phyloP scores from a whole-genome alignment of 2,329 filamentous ascomycete genomes.

The Talaromyces sp. region DNA sequence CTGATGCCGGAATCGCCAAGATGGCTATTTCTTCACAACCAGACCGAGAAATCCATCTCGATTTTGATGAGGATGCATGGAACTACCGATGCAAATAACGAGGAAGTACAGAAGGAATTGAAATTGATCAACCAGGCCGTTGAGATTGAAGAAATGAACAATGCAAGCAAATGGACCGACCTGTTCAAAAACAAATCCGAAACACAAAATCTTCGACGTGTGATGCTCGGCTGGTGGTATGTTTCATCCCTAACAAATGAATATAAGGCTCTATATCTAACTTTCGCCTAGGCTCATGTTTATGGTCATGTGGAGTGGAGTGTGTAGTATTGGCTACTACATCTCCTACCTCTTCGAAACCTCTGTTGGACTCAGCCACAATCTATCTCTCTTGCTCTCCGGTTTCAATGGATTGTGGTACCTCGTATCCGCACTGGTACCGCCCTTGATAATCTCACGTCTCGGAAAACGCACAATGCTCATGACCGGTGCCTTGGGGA shows the following conservation, averaged over 20 bases:
- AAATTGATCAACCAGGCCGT: constrained; percentile 10
- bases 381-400: constrained; percentile 12
- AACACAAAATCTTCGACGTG: constrained; percentile 11
- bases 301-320: constrained; percentile 12
- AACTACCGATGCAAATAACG: background rate
- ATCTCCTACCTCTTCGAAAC: constrained; percentile 18
- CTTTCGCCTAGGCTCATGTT: constrained; percentile 7
- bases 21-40: constrained; percentile 14
- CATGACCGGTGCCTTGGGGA: constrained; percentile 12
- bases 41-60: constrained; percentile 6
- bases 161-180: constrained; percentile 8
- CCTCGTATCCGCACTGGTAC: constrained; percentile 7
- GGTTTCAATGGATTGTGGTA: constrained; percentile 13
- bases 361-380: constrained; percentile 16
- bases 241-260: background rate
- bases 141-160: constrained; percentile 10
- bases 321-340: constrained; percentile 12
- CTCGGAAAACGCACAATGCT: constrained; percentile 11
- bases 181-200: constrained; percentile 10
- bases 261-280: background rate
- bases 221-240: constrained; percentile 13
- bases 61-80: constrained; percentile 5
- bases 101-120: constrained; percentile 9
- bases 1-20: constrained; percentile 16
- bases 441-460: constrained; percentile 5